A percentile compares a stretch with the other conserved stretches of the same genome.
These are phyloP conservation scores for Vitis amurensis DNA, from an alignment of 164 flowering plant species.

Conservation along the genomic window DNA sequence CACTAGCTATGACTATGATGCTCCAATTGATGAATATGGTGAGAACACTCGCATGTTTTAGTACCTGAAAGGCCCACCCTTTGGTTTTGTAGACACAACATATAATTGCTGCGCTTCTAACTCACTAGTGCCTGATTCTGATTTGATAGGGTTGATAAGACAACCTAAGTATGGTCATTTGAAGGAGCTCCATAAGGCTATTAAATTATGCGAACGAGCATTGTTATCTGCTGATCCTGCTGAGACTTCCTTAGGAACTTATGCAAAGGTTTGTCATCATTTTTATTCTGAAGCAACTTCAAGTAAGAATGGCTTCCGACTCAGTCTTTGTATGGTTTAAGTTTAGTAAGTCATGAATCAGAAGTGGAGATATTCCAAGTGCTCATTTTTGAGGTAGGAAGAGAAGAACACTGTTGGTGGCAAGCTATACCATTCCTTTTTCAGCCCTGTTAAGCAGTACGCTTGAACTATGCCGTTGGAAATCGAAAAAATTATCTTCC, in stretches of 20 bases:
- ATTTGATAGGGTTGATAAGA: conserved; percentile 39
- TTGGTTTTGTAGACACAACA: not conserved
- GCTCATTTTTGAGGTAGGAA: not conserved
- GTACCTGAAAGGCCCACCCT: no score
- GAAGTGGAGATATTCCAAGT: no score
- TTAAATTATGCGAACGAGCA: conserved; percentile 44
- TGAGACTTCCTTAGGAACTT: conserved; percentile 32
- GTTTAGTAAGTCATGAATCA: no score
- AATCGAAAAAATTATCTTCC: not conserved
- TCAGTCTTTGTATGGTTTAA: not conserved
- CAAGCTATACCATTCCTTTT: no score
- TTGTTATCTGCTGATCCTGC: conserved; percentile 39
- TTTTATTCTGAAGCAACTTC: not conserved
- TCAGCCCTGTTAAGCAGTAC: no score
- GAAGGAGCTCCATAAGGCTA: conserved; percentile 45
- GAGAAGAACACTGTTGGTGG: not conserved
- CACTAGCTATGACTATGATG: conserved; percentile 71
- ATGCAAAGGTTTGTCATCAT: conserved; percentile 30
- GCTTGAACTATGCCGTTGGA: not conserved
- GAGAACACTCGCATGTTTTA: not conserved
- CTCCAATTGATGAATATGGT: conserved; percentile 74
- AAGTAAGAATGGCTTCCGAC: not conserved
- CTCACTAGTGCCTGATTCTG: not conserved
- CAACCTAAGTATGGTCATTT: conserved; percentile 51
- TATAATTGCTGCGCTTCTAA: not conserved